Base-by-base conservation (phyloP, 1,284 basidiomycete species). In the Cystobasidium slooffiae region DNA sequence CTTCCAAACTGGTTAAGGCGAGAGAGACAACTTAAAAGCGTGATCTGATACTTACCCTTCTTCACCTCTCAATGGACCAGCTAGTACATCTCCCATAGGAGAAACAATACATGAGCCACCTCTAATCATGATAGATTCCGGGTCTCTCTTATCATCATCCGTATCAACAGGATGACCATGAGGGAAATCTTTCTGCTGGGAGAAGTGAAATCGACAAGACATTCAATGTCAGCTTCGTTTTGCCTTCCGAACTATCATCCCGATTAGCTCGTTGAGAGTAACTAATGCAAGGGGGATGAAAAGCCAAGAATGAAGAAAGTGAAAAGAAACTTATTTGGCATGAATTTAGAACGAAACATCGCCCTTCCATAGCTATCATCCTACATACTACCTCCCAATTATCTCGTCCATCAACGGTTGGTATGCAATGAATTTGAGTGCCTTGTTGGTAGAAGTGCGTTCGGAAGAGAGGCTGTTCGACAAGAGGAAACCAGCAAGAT, bases 321-420 rank as follows among this genome's bases (percentile, higher is more conserved):
- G 20, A n/a, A 12, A 37, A 44, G 12, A 69, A 46, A 63, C 62
- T 79, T 75, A 78, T 80, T 79, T 89, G 90, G 79, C 87, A 90
- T 18, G 86, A 87, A 18, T 87, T 86, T 37, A 90, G 82, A 52
- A 91, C 91, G 80, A 90, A 91, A 82, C 89, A 90, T 31, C 90
- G 85, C 1, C 90, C 91, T 81, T 92, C 90, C 65, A 89, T 83
- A 0, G 90, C 90, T 65, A 92, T 89, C 79, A 91, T 89, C 65
- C 85, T 82, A 89, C 91, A 90, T 0, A 87, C 86, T 69, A 84
- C 84, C 75, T 86, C 84, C 90, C 90, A 91, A 0, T 83, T 85
- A 0, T 86, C 85, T 12, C 90, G 84, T 3, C 85, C 84, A 79
- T 92, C 91, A 37, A 91, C 90, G 1, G 89, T 90, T 0, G 89